Conservation (phyloP, 345 rosid genomes). For the Bruguiera gymnorhiza region DNA sequence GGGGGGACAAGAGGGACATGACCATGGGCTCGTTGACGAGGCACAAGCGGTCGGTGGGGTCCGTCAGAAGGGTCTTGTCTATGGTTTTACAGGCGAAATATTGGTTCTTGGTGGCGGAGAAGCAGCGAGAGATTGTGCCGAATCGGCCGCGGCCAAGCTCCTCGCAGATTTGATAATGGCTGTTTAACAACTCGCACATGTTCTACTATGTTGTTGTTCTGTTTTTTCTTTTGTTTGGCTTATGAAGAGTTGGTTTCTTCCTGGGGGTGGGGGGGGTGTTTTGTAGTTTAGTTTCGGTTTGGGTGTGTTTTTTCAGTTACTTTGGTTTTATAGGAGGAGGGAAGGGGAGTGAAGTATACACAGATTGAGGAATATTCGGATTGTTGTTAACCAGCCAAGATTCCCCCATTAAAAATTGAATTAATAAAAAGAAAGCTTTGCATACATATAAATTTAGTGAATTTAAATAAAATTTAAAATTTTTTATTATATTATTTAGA, state of each 20-base stretch:
- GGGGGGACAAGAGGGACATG: slow-evolving; percentile 26
- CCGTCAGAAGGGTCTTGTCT: slow-evolving; percentile 25
- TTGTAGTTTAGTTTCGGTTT: not conserved
- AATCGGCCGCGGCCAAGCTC: slow-evolving; percentile 38
- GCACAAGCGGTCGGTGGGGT: slow-evolving; percentile 25
- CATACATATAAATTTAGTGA: too few relatives aligned
- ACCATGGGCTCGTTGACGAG: slow-evolving; percentile 27
- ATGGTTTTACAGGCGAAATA: slow-evolving; percentile 29
- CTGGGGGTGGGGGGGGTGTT: not conserved
- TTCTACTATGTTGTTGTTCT: not conserved
- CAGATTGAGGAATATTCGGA: slow-evolving; percentile 26
- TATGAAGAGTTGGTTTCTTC: not conserved
- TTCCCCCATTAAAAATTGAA: slow-evolving; percentile 1
- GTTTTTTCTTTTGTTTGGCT: too few relatives aligned
- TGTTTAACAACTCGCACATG: slow-evolving; percentile 18
- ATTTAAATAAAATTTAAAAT: not conserved
- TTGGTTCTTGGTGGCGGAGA: slow-evolving; percentile 8
- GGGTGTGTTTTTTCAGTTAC: not conserved
- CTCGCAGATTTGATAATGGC: slow-evolving; percentile 26
- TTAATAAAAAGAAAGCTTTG: not conserved
- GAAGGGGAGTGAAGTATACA: not conserved
- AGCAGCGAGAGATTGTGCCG: slow-evolving; percentile 27
- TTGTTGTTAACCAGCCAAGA: not conserved
- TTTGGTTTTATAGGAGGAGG: slow-evolving; percentile 2
- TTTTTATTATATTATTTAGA: too few relatives aligned